Percentiles rank a stretch among this genome's conserved stretches.
Conservation (phyloP, 495 filamentous ascomycete species). For the Daldinia childiae region DNA sequence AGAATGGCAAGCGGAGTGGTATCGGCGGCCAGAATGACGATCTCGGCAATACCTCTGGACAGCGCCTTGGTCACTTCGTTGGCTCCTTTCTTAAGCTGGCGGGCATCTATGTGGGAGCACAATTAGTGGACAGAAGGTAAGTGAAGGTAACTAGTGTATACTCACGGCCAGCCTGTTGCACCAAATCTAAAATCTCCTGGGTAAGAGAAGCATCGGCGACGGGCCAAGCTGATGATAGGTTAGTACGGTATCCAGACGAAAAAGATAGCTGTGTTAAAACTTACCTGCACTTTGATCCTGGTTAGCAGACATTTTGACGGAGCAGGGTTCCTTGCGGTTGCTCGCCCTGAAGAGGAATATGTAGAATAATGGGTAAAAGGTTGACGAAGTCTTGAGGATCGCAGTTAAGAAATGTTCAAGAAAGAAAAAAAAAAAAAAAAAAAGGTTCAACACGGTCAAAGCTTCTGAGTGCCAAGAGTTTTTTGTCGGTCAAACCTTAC, state of each 20-base stretch:
- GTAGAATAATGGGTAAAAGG: constrained; percentile 18
- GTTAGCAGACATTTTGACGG: constrained; percentile 58
- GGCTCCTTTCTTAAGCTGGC: constrained; percentile 89
- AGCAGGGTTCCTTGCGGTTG: constrained; percentile 71
- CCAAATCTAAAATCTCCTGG: constrained; percentile 83
- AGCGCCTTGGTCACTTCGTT: constrained; percentile 59
- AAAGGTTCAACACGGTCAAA: constrained; percentile 14
- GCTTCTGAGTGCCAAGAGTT: constrained; percentile 12
- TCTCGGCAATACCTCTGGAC: constrained; percentile 75
- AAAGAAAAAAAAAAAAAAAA: constrained; percentile 17
- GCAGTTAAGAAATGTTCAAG: constrained; percentile 6
- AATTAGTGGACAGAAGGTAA: constrained; percentile 15
- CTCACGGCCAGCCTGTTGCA: constrained; percentile 78
- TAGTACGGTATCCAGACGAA: constrained; percentile 13
- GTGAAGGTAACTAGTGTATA: background rate
- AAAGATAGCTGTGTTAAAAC: background rate
- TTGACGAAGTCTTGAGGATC: background rate
- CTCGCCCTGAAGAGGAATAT: constrained; percentile 59
- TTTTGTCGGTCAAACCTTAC: constrained; percentile 16
- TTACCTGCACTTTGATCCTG: constrained; percentile 62
- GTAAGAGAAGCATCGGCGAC: constrained; percentile 83
- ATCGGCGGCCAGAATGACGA: constrained; percentile 90
- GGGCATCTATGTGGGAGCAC: constrained; percentile 62
- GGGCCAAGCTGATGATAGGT: constrained; percentile 76
- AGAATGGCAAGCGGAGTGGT: constrained; percentile 87